Conservation (phyloP, 2,329 filamentous ascomycete species). For the Tothia fuscella region DNA sequence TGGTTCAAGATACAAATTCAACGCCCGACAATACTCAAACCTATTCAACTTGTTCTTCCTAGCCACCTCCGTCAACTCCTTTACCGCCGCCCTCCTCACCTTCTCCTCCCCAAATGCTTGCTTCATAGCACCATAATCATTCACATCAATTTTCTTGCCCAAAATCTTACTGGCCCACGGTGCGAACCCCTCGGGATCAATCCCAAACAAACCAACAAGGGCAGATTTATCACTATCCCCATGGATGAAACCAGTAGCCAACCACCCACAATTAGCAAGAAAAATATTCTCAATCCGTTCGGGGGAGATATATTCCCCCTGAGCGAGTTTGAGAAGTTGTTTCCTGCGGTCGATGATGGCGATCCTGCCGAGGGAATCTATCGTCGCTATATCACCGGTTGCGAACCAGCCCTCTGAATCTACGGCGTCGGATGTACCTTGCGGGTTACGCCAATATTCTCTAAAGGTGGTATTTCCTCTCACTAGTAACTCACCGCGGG, state of each 20-base stretch:
- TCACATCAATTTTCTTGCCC: slow-evolving; percentile 49
- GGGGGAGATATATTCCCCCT: slow-evolving; percentile 96
- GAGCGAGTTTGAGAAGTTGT: slow-evolving; percentile 96
- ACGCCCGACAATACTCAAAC: slow-evolving; percentile 70
- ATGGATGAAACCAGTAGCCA: slow-evolving; percentile 78
- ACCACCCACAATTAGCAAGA: slow-evolving; percentile 64
- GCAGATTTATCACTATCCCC: slow-evolving; percentile 73
- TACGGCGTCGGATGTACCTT: slow-evolving; percentile 72
- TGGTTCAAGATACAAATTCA: slow-evolving; percentile 69
- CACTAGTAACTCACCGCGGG: slow-evolving; percentile 79
- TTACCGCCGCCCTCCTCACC: slow-evolving; percentile 63
- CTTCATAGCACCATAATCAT: slow-evolving; percentile 55
- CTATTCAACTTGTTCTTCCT: slow-evolving; percentile 82
- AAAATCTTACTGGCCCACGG: slow-evolving; percentile 68
- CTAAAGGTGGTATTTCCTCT: slow-evolving; percentile 70
- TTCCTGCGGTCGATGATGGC: slow-evolving; percentile 93
- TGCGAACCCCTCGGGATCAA: slow-evolving; percentile 76
- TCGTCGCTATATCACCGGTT: slow-evolving; percentile 79
- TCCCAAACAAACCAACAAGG: slow-evolving; percentile 76
- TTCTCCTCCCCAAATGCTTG: slow-evolving; percentile 55
- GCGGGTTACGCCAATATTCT: slow-evolving; percentile 82
- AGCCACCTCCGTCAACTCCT: slow-evolving; percentile 66
- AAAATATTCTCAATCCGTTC: slow-evolving; percentile 96
- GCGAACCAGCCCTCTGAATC: slow-evolving; percentile 93
- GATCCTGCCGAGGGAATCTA: slow-evolving; percentile 79